A percentile compares a stretch with the other conserved stretches of the same genome.
Evolutionary conservation across 2,329 filamentous ascomycete genomes (phyloP).

Genomic region (Fusarium sp.): DNA sequence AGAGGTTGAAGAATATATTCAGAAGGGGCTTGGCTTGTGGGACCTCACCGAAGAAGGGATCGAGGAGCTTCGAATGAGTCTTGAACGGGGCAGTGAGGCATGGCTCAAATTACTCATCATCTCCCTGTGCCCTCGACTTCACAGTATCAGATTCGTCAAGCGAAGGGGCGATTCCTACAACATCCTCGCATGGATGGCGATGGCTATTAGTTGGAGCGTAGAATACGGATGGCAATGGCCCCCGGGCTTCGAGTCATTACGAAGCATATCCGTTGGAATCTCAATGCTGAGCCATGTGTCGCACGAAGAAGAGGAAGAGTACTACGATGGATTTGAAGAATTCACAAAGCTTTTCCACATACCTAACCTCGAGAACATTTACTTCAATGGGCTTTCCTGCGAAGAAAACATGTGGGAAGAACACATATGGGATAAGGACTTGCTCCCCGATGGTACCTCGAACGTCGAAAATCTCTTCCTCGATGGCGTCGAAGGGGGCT

Average conservation of each 20-base stretch:
- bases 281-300: too few species aligned
- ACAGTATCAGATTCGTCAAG: constrained; percentile 21
- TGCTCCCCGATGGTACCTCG: constrained; percentile 2
- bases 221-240: too few species aligned
- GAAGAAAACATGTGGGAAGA: not conserved
- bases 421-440: not conserved
- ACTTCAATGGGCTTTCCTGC: not conserved
- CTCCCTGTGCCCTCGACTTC: constrained; percentile 23
- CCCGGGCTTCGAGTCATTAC: constrained; percentile 27
- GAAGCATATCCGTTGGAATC: constrained; percentile 10
- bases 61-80: too few species aligned
- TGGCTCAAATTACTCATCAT: constrained; percentile 34
- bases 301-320: not conserved
- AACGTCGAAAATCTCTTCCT: constrained; percentile 18
- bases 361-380: constrained; percentile 11
- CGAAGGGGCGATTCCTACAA: not conserved
- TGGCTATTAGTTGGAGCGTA: too few species aligned
- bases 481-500: not conserved
- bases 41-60: not conserved
- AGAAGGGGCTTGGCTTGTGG: not conserved
- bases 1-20: not conserved
- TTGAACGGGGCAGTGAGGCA: constrained; percentile 11
- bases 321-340: not conserved
- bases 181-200: constrained; percentile 4
- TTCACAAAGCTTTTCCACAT: constrained; percentile 6